Evolutionary conservation across 1,284 basidiomycete genomes (phyloP).

Genomic region (Naganishia albida): DNA sequence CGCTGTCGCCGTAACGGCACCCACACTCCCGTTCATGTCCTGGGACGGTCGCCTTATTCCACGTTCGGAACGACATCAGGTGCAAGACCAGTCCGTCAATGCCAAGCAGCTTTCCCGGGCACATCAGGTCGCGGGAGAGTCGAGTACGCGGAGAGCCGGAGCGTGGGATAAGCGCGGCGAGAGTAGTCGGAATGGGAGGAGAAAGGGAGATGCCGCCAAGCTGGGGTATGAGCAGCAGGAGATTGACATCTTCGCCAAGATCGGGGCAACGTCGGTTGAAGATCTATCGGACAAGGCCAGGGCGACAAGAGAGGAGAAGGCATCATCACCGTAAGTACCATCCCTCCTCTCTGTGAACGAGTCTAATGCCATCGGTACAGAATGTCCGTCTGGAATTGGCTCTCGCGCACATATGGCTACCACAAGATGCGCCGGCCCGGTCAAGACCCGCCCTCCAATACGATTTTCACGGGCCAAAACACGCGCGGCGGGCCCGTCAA

Average conservation of each 20-base stretch:
- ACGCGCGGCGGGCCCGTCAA: constrained; percentile 8
- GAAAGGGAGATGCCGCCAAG: constrained; percentile 19
- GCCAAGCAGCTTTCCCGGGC: constrained; percentile 6
- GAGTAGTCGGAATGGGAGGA: neutral
- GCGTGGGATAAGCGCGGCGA: neutral
- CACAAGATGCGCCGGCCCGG: constrained; percentile 22
- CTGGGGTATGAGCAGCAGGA: constrained; percentile 22
- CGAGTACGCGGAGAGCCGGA: neutral
- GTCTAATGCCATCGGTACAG: neutral
- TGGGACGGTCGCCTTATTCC: constrained; percentile 45
- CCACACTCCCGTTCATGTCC: constrained; percentile 44
- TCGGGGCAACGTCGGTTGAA: constrained; percentile 12
- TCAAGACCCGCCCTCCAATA: constrained; percentile 19
- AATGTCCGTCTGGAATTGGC: constrained; percentile 27
- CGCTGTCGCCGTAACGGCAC: constrained; percentile 48
- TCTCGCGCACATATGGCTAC: constrained; percentile 20
- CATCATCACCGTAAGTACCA: constrained; percentile 19
- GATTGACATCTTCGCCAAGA: constrained; percentile 22
- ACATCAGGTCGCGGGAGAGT: neutral
- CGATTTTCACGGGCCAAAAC: constrained; percentile 23
- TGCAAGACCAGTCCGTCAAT: constrained; percentile 8
- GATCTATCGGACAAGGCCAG: constrained; percentile 18
- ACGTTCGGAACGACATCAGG: constrained; percentile 25
- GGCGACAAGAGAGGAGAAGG: constrained; percentile 9
- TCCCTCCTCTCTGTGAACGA: neutral